Percentiles rank a stretch among this genome's conserved stretches.
Conservation (phyloP, 306 rosid species). For the Fragaria vesca region DNA sequence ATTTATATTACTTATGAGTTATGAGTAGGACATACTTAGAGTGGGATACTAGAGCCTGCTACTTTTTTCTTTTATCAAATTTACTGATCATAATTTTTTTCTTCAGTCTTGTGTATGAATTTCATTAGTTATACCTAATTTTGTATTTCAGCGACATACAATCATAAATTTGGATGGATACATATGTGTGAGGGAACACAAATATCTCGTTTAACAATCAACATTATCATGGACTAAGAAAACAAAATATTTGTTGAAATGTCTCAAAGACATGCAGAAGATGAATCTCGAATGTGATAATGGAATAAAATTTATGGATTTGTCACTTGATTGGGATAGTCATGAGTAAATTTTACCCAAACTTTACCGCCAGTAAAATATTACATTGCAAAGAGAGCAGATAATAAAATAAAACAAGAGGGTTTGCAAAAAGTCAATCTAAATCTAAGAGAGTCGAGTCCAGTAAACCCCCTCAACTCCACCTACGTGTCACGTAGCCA, state of each 20-base stretch:
- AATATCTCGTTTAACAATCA: not conserved
- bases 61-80: too few species aligned
- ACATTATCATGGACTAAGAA: too few species aligned
- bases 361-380: not conserved
- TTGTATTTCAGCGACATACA: too few species aligned
- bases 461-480: slow-evolving; percentile 33
- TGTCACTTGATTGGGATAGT: not conserved
- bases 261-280: accelerated
- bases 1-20: not conserved
- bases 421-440: slow-evolving; percentile 47
- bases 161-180: too few species aligned
- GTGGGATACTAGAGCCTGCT: not conserved
- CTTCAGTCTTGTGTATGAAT: not conserved
- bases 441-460: not conserved
- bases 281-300: not conserved
- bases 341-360: not conserved
- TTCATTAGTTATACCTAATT: not conserved
- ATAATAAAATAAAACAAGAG: not conserved
- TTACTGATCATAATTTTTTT: not conserved
- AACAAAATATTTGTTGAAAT: not conserved
- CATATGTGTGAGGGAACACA: not conserved
- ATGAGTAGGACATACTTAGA: not conserved
- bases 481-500: slow-evolving; percentile 46
- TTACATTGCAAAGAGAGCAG: not conserved
- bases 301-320: not conserved